Conservation (phyloP, 1,284 basidiomycete species). For the Irpex lacteus region DNA sequence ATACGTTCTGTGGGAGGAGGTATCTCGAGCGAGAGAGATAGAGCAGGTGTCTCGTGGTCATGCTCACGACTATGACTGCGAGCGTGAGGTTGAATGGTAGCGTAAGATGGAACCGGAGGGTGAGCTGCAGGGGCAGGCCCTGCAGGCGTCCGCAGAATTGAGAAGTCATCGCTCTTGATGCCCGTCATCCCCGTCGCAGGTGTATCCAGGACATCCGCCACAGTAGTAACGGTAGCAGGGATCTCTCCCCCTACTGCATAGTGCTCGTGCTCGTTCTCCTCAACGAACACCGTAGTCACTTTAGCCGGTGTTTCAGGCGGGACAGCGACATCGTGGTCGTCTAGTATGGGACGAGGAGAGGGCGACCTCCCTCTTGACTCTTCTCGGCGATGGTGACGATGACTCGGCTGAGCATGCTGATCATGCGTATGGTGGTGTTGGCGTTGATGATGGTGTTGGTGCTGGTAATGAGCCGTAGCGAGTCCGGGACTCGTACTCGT, state of each 20-base stretch:
- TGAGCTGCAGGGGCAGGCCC: slow-evolving; percentile 6
- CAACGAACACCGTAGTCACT: slow-evolving; percentile 8
- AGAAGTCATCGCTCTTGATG: slow-evolving; percentile 22
- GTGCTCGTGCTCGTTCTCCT: not conserved
- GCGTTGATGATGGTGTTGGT: too few species aligned
- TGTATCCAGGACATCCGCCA: slow-evolving; percentile 9
- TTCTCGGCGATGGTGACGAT: not conserved
- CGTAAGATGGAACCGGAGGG: not conserved
- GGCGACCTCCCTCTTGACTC: slow-evolving; percentile 14
- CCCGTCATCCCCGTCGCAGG: slow-evolving; percentile 11
- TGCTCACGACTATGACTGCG: too few species aligned
- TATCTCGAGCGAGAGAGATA: slow-evolving; percentile 6
- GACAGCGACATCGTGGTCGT: slow-evolving; percentile 15
- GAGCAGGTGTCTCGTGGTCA: too few species aligned
- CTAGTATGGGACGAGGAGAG: slow-evolving; percentile 11
- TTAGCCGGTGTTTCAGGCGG: slow-evolving; percentile 15
- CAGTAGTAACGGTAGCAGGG: slow-evolving; percentile 2
- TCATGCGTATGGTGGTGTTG: too few species aligned
- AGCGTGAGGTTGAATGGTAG: too few species aligned
- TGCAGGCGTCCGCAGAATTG: slow-evolving; percentile 17
- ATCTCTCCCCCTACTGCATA: not conserved
- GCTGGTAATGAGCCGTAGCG: too few species aligned
- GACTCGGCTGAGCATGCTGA: too few species aligned
- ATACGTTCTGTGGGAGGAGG: slow-evolving; percentile 3
- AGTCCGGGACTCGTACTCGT: slow-evolving; percentile 20